Evolutionary conservation across 73 alveolate genomes (phyloP).

Genomic region (Tetrahymena borealis): DNA sequence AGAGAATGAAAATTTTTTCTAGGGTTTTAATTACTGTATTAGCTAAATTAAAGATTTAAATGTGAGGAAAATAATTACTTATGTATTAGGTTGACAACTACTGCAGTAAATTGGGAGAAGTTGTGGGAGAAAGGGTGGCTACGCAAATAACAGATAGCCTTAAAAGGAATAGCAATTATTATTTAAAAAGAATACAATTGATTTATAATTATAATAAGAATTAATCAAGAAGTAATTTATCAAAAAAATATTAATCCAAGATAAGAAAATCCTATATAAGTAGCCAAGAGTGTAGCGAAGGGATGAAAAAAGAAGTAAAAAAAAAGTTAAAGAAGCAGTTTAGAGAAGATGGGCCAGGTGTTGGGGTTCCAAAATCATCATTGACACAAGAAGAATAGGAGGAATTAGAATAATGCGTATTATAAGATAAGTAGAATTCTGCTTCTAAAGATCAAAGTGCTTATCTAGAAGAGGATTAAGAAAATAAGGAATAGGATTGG

Average conservation of each 20-base stretch:
- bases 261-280: not conserved
- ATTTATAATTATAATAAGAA: too few species aligned
- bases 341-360: not conserved
- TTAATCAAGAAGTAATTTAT: not conserved
- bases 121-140: too few species aligned
- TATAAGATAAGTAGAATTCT: not conserved
- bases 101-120: too few species aligned
- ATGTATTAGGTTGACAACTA: too few species aligned
- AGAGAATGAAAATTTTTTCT: too few species aligned
- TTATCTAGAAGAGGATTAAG: not conserved
- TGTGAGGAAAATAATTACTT: too few species aligned
- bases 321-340: not conserved
- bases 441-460: not conserved
- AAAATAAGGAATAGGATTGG: not conserved
- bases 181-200: too few species aligned
- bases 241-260: not conserved
- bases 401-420: not conserved
- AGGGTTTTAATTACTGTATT: too few species aligned
- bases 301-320: not conserved
- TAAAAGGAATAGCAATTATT: too few species aligned
- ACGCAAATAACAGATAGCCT: too few species aligned
- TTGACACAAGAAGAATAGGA: not conserved
- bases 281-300: too few species aligned
- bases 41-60: too few species aligned
- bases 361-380: not conserved